Percentiles rank a stretch among this genome's conserved stretches.
These are phyloP conservation scores for Coemansia guatemalensis DNA, from an alignment of 192 early-diverging fungal genomes.

Conservation along the genomic window DNA sequence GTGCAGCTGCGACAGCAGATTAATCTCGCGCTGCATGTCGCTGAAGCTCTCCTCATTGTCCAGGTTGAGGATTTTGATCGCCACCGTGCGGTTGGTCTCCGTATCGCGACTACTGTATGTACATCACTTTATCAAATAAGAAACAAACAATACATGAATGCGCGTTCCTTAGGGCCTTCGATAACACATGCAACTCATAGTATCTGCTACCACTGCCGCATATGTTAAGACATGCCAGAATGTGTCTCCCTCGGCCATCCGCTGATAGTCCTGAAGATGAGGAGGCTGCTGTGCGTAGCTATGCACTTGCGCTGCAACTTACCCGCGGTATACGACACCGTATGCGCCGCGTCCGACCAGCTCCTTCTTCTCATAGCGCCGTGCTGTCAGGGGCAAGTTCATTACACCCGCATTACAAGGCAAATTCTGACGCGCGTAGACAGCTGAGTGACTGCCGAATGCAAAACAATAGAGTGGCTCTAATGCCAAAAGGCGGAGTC, in stretches of 20 bases:
- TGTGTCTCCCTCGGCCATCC: background rate
- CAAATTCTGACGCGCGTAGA: background rate
- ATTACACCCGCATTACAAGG: slow-evolving; percentile 43
- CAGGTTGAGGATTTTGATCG: slow-evolving; percentile 96
- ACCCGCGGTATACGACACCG: slow-evolving; percentile 53
- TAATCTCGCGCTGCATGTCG: slow-evolving; percentile 94
- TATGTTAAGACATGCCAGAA: background rate
- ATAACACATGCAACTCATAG: background rate
- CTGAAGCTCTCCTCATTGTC: slow-evolving; percentile 96
- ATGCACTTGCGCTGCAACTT: slow-evolving; percentile 5
- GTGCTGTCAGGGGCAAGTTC: slow-evolving; percentile 45
- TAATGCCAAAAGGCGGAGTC: background rate
- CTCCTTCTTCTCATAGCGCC: slow-evolving; percentile 52
- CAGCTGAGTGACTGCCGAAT: background rate
- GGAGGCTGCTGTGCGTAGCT: background rate
- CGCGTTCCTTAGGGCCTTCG: background rate
- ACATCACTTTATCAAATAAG: background rate
- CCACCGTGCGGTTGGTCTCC: slow-evolving; percentile 75
- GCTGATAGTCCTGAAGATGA: background rate
- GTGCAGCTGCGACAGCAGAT: slow-evolving; percentile 79
- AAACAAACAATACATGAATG: slow-evolving; percentile 1
- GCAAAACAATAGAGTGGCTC: background rate
- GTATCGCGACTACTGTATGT: slow-evolving; percentile 57
- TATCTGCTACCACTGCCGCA: background rate
- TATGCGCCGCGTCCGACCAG: slow-evolving; percentile 53